A percentile compares a stretch with the other conserved stretches of the same genome.
Evolutionary conservation across 352 stramenopile genomes (phyloP).

Genomic region (Globisporangium parvum): DNA sequence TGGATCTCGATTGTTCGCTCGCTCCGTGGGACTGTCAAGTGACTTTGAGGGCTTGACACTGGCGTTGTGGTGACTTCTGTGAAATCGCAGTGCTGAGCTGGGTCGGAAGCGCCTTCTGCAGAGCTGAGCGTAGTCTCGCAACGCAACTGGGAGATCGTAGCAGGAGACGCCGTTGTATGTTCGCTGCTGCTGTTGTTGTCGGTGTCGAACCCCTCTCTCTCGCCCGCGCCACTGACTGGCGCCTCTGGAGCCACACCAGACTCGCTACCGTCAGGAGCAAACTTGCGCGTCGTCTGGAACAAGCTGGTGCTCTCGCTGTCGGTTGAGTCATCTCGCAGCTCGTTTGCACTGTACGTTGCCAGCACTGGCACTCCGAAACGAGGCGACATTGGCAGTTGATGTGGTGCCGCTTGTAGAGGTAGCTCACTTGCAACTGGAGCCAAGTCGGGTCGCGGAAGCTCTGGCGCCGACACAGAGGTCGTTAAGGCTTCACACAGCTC

Average conservation of each 20-base stretch:
- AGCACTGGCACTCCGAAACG: neutral
- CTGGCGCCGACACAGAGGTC: constrained; percentile 3
- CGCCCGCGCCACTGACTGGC: neutral
- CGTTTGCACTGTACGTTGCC: neutral
- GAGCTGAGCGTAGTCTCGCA: too few relatives aligned
- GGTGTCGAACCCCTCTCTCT: neutral
- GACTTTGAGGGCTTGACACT: neutral
- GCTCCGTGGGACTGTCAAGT: neutral
- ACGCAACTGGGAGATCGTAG: neutral
- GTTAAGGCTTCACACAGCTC: neutral
- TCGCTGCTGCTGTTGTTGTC: neutral
- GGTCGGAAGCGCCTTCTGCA: neutral
- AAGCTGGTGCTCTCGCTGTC: neutral
- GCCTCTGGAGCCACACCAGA: neutral
- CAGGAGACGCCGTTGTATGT: neutral
- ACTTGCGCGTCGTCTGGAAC: constrained; percentile 9
- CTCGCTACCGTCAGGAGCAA: neutral
- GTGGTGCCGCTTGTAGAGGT: neutral
- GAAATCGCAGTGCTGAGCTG: neutral
- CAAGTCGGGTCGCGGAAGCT: neutral
- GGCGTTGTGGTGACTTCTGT: neutral
- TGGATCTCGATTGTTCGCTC: neutral
- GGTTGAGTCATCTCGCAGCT: neutral
- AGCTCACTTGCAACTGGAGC: neutral
- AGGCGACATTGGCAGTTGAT: neutral